Conservation (phyloP, 371 early-diverging fungal species). For the Mortierella sp. region DNA sequence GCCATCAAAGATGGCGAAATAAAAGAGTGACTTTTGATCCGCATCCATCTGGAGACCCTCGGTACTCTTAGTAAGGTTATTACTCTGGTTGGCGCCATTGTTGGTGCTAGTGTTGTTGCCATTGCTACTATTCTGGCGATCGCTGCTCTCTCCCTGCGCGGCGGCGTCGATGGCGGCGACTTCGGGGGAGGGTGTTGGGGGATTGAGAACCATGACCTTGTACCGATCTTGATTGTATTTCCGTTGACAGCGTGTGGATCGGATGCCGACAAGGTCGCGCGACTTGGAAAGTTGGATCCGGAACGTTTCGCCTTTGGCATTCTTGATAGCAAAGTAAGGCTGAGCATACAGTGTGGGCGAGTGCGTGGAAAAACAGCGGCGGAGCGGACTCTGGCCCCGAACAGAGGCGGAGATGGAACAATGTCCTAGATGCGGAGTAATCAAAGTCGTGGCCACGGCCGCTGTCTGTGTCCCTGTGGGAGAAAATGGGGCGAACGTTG, state of each 20-base stretch:
- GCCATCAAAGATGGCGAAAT: slow-evolving; percentile 52
- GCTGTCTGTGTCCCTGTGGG: neutral
- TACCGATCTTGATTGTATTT: slow-evolving; percentile 49
- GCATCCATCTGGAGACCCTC: slow-evolving; percentile 37
- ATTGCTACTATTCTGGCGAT: too few species aligned
- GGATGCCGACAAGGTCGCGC: slow-evolving; percentile 46
- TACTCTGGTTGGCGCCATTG: neutral
- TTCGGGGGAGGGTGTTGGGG: slow-evolving; percentile 18
- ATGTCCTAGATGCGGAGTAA: neutral
- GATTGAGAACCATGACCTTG: slow-evolving; percentile 45
- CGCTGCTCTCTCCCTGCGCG: neutral
- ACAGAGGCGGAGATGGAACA: too few species aligned
- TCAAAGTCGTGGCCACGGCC: neutral
- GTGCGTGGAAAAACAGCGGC: neutral
- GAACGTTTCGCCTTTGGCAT: slow-evolving; percentile 35
- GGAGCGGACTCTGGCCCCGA: neutral
- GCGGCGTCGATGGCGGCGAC: neutral
- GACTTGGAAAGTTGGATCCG: slow-evolving; percentile 38
- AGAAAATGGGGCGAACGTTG: neutral
- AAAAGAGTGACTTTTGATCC: slow-evolving; percentile 41
- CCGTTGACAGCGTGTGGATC: slow-evolving; percentile 51
- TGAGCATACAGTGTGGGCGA: slow-evolving; percentile 16
- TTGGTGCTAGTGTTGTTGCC: neutral
- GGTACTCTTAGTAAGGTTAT: slow-evolving; percentile 8
- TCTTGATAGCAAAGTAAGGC: slow-evolving; percentile 43